Evolutionary conservation across 202 grass and related monocot species (phyloP).

Genomic region (Digitaria exilis): DNA sequence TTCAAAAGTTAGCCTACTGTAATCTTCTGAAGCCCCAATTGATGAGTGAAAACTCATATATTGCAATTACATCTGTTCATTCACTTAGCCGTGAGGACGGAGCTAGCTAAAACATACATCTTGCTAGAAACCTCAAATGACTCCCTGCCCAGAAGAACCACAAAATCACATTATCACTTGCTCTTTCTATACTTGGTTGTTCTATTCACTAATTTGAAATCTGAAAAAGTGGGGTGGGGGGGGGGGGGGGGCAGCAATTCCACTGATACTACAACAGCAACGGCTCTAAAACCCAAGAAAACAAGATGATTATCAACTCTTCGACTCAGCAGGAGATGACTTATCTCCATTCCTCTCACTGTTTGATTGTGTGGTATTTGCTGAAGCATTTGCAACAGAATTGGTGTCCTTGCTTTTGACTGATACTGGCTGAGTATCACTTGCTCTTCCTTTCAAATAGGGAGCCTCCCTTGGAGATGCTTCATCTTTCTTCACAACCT

Average conservation of each 20-base stretch:
- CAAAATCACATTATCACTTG: neutral
- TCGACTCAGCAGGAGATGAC: neutral
- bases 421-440: conserved; percentile 16
- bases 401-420: conserved; percentile 31
- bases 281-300: neutral
- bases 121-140: neutral
- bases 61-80: neutral
- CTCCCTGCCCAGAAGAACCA: neutral
- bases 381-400: conserved; percentile 2
- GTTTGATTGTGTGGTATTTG: conserved; percentile 22
- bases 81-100: neutral
- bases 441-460: conserved; percentile 25
- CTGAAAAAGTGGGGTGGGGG: too few species aligned
- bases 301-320: neutral
- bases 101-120: conserved; percentile 1
- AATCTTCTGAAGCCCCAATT: neutral
- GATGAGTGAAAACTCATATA: neutral
- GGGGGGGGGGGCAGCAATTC: neutral
- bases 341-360: conserved; percentile 21
- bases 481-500: conserved; percentile 26
- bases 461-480: conserved; percentile 32
- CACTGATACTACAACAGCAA: neutral
- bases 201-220: neutral
- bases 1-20: neutral
- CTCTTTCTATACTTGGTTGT: neutral